phyloP scores from a whole-genome alignment of 1,284 basidiomycete species.

The Uromyces viciae-fabae region DNA sequence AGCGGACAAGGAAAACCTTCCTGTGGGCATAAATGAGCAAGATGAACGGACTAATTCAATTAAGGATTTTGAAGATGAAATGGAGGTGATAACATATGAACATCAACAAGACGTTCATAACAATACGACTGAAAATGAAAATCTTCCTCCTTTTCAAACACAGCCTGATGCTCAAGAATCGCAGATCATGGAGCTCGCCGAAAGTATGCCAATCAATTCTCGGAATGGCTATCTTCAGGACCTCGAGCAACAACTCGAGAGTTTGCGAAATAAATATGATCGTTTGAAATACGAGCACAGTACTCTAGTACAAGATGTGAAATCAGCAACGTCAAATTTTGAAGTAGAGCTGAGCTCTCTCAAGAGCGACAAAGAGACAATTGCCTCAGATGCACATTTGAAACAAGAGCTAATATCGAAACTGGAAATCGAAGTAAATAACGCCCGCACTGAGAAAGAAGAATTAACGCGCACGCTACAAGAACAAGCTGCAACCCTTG shows the following conservation, averaged over 20 bases:
- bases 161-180: conserved; percentile 6
- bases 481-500: background rate
- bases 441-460: background rate
- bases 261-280: conserved; percentile 6
- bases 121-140: background rate
- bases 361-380: background rate
- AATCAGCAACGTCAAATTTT: background rate
- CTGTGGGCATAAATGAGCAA: conserved; percentile 9
- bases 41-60: conserved; percentile 3
- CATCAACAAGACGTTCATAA: background rate
- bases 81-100: conserved; percentile 8
- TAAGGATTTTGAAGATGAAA: conserved; percentile 19
- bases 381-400: background rate
- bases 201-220: background rate
- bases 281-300: background rate
- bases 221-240: no score
- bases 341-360: background rate
- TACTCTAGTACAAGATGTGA: background rate
- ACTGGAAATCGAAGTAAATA: conserved; percentile 8
- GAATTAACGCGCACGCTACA: background rate
- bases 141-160: background rate
- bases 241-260: background rate
- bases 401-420: conserved; percentile 13
- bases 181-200: background rate
- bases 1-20: conserved; percentile 36